Conservation (phyloP, 345 rosid species). For the Crucihimalaya himalaica region DNA sequence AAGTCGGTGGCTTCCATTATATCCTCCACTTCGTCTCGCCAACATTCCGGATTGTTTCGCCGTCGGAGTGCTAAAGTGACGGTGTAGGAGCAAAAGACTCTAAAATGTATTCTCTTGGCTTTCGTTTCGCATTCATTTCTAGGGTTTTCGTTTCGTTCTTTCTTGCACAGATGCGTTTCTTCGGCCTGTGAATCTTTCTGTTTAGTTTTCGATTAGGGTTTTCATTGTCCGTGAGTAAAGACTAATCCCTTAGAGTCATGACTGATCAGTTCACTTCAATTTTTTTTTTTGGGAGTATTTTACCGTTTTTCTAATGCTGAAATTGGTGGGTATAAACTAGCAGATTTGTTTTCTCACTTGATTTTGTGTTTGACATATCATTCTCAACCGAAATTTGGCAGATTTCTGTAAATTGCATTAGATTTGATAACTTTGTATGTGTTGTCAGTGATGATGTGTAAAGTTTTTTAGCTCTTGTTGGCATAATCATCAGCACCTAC, state of each 20-base stretch:
- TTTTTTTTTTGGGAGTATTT: background rate
- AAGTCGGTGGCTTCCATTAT: background rate
- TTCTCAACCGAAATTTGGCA: background rate
- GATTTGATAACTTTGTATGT: background rate
- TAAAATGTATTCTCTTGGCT: background rate
- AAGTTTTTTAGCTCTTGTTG: background rate
- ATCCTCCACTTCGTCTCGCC: slow-evolving; percentile 3
- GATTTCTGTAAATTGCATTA: background rate
- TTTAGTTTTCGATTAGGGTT: slow-evolving; percentile 17
- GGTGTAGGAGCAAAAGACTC: background rate
- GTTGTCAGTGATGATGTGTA: slow-evolving; percentile 8
- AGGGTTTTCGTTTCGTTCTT: slow-evolving; percentile 31
- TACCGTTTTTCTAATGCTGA: slow-evolving; percentile 5
- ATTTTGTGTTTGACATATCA: background rate
- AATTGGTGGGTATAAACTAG: background rate
- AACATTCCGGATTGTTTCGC: background rate
- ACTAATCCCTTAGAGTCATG: slow-evolving; percentile 6
- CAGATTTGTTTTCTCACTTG: slow-evolving; percentile 1
- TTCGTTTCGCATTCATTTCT: slow-evolving; percentile 22
- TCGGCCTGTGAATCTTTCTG: background rate
- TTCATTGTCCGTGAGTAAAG: background rate
- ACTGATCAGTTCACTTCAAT: slow-evolving; percentile 18
- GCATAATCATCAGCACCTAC: slow-evolving; percentile 10
- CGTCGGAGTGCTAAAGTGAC: background rate
- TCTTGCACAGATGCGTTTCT: slow-evolving; percentile 13